Conservation (phyloP, 2,329 filamentous ascomycete genomes). For the Apiospora arundinis region DNA sequence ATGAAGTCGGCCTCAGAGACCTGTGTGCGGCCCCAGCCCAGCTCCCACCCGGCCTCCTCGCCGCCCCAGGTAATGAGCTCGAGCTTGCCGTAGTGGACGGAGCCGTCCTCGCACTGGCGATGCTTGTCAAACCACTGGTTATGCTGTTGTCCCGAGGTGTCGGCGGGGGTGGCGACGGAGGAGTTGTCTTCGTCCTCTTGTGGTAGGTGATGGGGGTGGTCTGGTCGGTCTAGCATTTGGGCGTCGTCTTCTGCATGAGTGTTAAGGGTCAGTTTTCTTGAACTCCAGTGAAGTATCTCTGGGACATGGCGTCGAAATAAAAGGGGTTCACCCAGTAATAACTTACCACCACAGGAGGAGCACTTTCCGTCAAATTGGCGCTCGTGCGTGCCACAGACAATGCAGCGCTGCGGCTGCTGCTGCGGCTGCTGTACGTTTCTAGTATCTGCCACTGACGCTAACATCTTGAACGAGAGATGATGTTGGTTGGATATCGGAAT, state of each 20-base stretch:
- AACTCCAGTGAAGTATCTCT: too few relatives aligned
- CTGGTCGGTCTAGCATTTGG: not conserved
- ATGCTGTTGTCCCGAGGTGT: not conserved
- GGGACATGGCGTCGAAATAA: too few relatives aligned
- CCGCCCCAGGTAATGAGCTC: constrained; percentile 26
- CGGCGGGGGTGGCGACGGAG: not conserved
- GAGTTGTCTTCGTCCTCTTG: not conserved
- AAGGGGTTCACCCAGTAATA: not conserved
- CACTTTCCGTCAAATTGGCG: not conserved
- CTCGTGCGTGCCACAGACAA: not conserved
- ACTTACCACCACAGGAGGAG: not conserved
- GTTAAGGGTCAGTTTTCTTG: not conserved
- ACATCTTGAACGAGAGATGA: not conserved
- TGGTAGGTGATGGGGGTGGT: not conserved
- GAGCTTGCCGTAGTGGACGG: constrained; percentile 23
- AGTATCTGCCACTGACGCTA: not conserved
- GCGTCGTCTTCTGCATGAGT: not conserved
- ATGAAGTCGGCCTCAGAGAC: constrained; percentile 18
- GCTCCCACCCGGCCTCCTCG: not conserved
- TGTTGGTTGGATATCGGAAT: not conserved
- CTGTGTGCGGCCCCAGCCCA: constrained; percentile 21
- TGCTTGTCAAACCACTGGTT: constrained; percentile 21
- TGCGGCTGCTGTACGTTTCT: not conserved
- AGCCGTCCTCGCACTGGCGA: constrained; percentile 21
- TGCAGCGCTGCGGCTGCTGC: not conserved